A percentile compares a stretch with the other conserved stretches of the same genome.
Conservation (phyloP, 1,139 yeast species). For the Yamadazyma sp. region DNA sequence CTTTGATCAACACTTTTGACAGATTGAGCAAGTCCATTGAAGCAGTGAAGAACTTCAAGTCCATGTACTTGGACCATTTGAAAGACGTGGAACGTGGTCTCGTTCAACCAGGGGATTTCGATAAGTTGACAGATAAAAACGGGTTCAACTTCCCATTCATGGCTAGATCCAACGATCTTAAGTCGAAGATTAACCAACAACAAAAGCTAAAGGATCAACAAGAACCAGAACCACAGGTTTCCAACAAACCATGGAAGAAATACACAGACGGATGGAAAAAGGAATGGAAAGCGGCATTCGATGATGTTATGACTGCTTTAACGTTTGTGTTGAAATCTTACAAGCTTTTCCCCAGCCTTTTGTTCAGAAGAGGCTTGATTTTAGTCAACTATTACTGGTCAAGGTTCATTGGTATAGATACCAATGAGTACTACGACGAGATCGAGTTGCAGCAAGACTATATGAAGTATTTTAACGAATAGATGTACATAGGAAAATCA, state of each 20-base stretch:
- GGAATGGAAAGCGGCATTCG: constrained; percentile 43
- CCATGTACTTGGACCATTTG: constrained; percentile 47
- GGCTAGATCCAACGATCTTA: constrained; percentile 14
- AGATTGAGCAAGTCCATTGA: constrained; percentile 82
- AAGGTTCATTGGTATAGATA: constrained; percentile 60
- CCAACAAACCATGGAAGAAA: background rate
- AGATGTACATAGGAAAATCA: constrained; percentile 2
- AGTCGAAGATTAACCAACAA: constrained; percentile 12
- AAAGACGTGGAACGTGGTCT: constrained; percentile 41
- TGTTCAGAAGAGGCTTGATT: constrained; percentile 51
- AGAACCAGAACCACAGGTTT: no score
- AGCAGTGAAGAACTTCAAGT: constrained; percentile 71
- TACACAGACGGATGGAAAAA: constrained; percentile 6
- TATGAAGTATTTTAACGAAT: constrained; percentile 15
- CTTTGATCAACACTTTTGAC: constrained; percentile 88
- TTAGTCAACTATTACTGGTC: constrained; percentile 68
- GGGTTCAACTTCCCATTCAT: constrained; percentile 47
- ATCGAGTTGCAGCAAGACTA: constrained; percentile 18
- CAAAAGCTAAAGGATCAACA: constrained; percentile 4
- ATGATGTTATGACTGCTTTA: constrained; percentile 62
- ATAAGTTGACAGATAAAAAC: constrained; percentile 25
- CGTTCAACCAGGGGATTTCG: constrained; percentile 46
- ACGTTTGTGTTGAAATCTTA: constrained; percentile 69
- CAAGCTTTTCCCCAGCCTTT: constrained; percentile 62
- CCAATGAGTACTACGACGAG: constrained; percentile 18